These are phyloP conservation scores for Tylopilus orsonianus DNA, from an alignment of 1,284 basidiomycete species.

Conservation along the genomic window DNA sequence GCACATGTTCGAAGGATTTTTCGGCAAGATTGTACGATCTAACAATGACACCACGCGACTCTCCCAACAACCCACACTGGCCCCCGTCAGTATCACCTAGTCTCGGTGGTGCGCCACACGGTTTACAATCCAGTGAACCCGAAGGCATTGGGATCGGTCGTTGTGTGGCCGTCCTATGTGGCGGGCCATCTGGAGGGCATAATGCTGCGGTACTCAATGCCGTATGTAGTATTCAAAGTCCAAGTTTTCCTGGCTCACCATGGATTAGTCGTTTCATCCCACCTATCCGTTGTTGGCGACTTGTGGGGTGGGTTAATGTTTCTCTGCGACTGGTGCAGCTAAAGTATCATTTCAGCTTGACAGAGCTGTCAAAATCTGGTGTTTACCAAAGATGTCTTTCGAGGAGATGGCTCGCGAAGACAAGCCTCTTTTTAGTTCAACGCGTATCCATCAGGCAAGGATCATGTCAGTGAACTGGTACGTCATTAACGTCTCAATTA, in stretches of 20 bases:
- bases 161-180: conserved; percentile 62
- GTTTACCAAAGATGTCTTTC: conserved; percentile 36
- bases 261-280: conserved; percentile 61
- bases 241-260: conserved; percentile 9
- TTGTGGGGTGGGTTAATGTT: conserved; percentile 54
- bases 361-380: conserved; percentile 72
- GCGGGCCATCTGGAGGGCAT: conserved; percentile 71
- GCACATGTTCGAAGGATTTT: conserved; percentile 68
- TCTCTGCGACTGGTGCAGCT: conserved; percentile 7
- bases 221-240: conserved; percentile 38
- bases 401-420: conserved; percentile 57
- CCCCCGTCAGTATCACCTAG: conserved; percentile 49
- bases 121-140: conserved; percentile 54
- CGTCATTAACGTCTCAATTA: background rate
- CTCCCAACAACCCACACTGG: conserved; percentile 57
- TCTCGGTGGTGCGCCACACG: conserved; percentile 66
- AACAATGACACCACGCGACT: conserved; percentile 35
- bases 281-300: conserved; percentile 65
- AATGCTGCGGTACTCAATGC: conserved; percentile 62
- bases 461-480: conserved; percentile 66
- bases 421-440: conserved; percentile 70
- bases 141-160: conserved; percentile 63
- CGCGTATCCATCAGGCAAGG: conserved; percentile 62
- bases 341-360: conserved; percentile 50
- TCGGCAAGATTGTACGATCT: conserved; percentile 67